phyloP scores from a whole-genome alignment of 768 basidiomycete genomes.

The Xerocomellus intermedius region DNA sequence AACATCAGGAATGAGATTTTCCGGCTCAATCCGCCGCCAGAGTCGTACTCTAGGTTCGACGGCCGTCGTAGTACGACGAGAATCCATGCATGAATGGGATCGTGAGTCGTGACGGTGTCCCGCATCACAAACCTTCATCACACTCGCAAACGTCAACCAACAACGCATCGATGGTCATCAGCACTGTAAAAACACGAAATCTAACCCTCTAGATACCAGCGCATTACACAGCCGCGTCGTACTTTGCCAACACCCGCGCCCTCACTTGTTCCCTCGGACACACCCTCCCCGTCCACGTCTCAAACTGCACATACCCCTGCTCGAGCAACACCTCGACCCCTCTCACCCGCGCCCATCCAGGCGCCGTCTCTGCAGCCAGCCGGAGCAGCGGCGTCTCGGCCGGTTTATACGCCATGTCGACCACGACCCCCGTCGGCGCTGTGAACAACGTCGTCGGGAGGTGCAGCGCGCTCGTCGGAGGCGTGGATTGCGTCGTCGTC shows the following conservation, averaged over 20 bases:
- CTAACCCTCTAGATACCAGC: neutral
- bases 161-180: too few species aligned
- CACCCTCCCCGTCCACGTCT: conserved; percentile 71
- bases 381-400: conserved; percentile 76
- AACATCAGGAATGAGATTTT: too few species aligned
- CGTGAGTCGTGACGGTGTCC: too few species aligned
- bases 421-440: conserved; percentile 65
- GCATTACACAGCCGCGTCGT: conserved; percentile 23
- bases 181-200: too few species aligned
- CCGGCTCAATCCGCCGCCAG: too few species aligned
- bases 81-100: too few species aligned
- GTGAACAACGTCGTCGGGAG: conserved; percentile 60
- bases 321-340: conserved; percentile 86
- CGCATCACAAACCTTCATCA: too few species aligned
- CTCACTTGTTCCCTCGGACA: conserved; percentile 52
- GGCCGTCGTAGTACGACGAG: too few species aligned
- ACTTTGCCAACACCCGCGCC: conserved; percentile 48
- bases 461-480: conserved; percentile 34
- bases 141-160: too few species aligned
- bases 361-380: conserved; percentile 53
- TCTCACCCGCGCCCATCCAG: conserved; percentile 66
- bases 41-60: too few species aligned
- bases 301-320: conserved; percentile 86
- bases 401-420: conserved; percentile 96
- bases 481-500: conserved; percentile 38